phyloP scores from a whole-genome alignment of 1,139 yeast species.

The Suhomyces bribrorum region DNA sequence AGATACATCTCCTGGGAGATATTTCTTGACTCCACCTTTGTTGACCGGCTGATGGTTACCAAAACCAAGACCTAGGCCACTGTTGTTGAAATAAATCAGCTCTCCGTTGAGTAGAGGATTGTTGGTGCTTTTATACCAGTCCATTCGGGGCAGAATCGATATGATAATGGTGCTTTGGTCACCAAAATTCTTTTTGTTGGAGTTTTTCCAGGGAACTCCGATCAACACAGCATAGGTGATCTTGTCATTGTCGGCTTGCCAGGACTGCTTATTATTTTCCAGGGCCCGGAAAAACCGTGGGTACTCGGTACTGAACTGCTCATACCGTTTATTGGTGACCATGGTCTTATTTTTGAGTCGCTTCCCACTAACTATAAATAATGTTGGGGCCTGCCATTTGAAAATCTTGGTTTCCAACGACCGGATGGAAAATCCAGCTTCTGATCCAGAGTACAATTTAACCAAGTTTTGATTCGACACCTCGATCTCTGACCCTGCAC shows the following conservation, averaged over 20 bases:
- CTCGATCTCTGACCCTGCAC: slow-evolving; percentile 21
- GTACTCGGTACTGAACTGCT: slow-evolving; percentile 50
- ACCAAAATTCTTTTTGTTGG: slow-evolving; percentile 76
- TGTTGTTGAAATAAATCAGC: slow-evolving; percentile 62
- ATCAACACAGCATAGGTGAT: slow-evolving; percentile 64
- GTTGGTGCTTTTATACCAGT: slow-evolving; percentile 47
- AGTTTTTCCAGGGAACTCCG: slow-evolving; percentile 72
- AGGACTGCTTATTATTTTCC: slow-evolving; percentile 31
- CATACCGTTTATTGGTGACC: slow-evolving; percentile 49
- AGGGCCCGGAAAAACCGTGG: slow-evolving; percentile 47
- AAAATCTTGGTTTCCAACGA: slow-evolving; percentile 81
- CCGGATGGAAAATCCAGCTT: slow-evolving; percentile 82
- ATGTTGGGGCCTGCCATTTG: slow-evolving; percentile 89
- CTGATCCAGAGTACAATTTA: slow-evolving; percentile 70
- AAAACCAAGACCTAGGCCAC: slow-evolving; percentile 79
- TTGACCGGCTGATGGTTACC: slow-evolving; percentile 67
- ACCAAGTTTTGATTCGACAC: slow-evolving; percentile 47
- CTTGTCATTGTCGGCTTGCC: slow-evolving; percentile 42
- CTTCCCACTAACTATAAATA: slow-evolving; percentile 68
- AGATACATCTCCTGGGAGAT: slow-evolving; percentile 69
- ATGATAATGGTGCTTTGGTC: slow-evolving; percentile 54
- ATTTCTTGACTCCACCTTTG: slow-evolving; percentile 42
- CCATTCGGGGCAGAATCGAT: slow-evolving; percentile 66
- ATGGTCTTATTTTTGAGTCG: slow-evolving; percentile 44
- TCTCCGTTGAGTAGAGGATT: slow-evolving; percentile 31